Base-by-base conservation (phyloP, 306 rosid genomes). In the Quercus ilex region DNA sequence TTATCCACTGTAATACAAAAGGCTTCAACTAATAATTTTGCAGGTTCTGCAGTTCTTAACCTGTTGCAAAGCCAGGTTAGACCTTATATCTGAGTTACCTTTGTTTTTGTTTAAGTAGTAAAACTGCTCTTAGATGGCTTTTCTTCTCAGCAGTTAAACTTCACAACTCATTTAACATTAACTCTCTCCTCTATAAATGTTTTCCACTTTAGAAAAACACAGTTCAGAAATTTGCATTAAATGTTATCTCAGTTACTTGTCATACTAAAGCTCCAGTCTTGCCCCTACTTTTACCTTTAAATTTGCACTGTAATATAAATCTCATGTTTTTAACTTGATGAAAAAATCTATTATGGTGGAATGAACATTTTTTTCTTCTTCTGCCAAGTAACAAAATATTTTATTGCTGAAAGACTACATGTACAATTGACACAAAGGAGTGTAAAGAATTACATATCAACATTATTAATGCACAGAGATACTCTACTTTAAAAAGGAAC, bases 11-110 rank as follows among this genome's bases (percentile, higher is more conserved):
- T 94, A 55, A 89, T 89, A 78, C 92, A 87, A 85, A 90, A 84
- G 86, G 97, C 93, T 81, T 87, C 95, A n/a, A 77, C 81, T 72
- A 91, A 91, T 87, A 88, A 81, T 78, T 85, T 87, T 89, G 87
- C 89, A 46, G 99, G 99, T 84, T 94, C 97, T 86, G 95, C 97
- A 55, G 97, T 94, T 67, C 97, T 94, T 75, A 94, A 92, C 88
- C 90, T 94, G 75, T 80, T 94, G 85, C 97, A 92, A 88, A 92
- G 97, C 83, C 97, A 94, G 99, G 99, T 91, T 83, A 82, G 49
- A 60, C 41, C 73, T 72, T 67, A 15, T 62, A 20, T 78, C 53
- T 51, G 19, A 53, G 26, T 74, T 26, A 2, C 56, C n/a, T 13
- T 21, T 35, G 25, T 51, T 55, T 77, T 51, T 72, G 6, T 30